A percentile compares a stretch with the other conserved stretches of the same genome.
phyloP scores from a whole-genome alignment of 148 eudicot genomes.

The Fagopyrum esculentum region DNA sequence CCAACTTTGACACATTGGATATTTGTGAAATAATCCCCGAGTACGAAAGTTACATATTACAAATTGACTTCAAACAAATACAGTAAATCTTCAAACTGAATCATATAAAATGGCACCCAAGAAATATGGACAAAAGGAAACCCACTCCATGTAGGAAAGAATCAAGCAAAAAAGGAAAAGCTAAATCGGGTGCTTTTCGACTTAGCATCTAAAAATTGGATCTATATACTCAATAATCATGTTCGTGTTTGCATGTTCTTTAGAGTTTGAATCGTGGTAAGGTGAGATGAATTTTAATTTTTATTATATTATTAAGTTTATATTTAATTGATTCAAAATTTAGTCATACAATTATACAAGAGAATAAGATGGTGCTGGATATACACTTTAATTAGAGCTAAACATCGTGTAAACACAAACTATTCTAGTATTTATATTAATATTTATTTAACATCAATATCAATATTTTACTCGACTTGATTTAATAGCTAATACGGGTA shows the following conservation, averaged over 20 bases:
- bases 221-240: not conserved
- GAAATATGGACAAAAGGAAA: not conserved
- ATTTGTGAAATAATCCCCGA: not conserved
- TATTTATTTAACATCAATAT: no score
- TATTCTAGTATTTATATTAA: no score
- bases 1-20: not conserved
- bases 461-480: no score
- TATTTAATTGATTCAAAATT: no score
- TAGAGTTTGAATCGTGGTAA: no score
- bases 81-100: not conserved
- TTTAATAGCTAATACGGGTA: no score
- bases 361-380: no score
- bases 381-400: no score
- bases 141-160: slow-evolving; percentile 6
- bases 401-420: no score
- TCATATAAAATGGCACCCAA: not conserved
- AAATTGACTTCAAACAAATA: not conserved
- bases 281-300: not conserved
- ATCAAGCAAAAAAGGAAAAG: slow-evolving; percentile 7
- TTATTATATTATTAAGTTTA: no score
- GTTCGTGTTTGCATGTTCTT: not conserved
- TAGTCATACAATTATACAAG: no score
- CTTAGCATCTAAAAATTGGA: not conserved
- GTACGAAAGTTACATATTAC: not conserved
- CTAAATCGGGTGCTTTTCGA: not conserved